Base-by-base conservation (phyloP, 306 rosid species). In the Rosa rugosa region DNA sequence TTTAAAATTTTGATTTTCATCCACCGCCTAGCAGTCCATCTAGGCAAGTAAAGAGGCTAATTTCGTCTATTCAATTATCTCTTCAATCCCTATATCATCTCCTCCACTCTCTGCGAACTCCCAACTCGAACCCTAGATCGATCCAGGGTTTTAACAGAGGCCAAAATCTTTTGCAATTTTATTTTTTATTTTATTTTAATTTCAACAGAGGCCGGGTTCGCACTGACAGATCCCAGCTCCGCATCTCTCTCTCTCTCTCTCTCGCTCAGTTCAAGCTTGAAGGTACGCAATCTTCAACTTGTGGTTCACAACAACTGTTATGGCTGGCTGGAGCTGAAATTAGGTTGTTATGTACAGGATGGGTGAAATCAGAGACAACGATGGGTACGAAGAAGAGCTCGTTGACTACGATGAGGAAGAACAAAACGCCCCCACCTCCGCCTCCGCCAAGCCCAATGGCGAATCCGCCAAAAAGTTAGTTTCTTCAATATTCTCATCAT, bases 321-420 rank as follows among this genome's bases (percentile, higher is more conserved):
- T 75, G 0, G 0, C 11, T 7, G 22, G 70, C 62, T 78, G 44
- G 67, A 41, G 12, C 12, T 47, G 51, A 13, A 10, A 65, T 45
- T 54, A 17, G 53, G 11, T 41, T 20, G 6, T 68, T 71, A 4
- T 31, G 47, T 44, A 1, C 8, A 83, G 82, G 51, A 91, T 91
- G 96, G 96, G 93, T 76, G 96, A 89, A 80, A 78, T 87, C 79
- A 89, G 85, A 84, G 96, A 91, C 69, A 78, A 87, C 27, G 93
- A 91, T 53, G 89, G 82, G 8, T 91, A 89, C 85, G 97, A 89
- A 77, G 93, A 89, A 54, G 93, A 91, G 86, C 92, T 89, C 34
- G 83, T 91, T 70, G 93, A 91, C 78, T 91, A 87, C 69, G 93
- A 89, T 72, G 93, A 87, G 57, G 93, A 91, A 60, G 97, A 89